These are phyloP conservation scores for Penicillium thymicola DNA, from an alignment of 2,329 filamentous ascomycete genomes.

Conservation along the genomic window DNA sequence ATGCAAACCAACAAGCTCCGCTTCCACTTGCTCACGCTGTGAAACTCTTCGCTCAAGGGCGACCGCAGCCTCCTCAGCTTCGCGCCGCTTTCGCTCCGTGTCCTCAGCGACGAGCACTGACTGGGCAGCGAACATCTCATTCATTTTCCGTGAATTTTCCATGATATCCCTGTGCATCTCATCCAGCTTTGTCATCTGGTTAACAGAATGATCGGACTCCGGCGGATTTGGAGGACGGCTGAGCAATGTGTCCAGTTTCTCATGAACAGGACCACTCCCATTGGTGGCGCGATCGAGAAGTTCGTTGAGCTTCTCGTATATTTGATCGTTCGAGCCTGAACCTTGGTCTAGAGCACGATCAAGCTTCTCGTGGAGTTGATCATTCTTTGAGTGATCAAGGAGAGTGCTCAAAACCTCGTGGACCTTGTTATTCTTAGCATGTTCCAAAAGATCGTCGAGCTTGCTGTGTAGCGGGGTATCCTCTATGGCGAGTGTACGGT, in stretches of 20 bases:
- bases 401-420: conserved; percentile 57
- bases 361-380: conserved; percentile 58
- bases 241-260: conserved; percentile 42
- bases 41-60: conserved; percentile 73
- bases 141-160: conserved; percentile 77
- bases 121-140: conserved; percentile 58
- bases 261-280: conserved; percentile 30
- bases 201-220: conserved; percentile 65
- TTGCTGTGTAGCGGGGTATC: conserved; percentile 62
- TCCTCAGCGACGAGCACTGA: conserved; percentile 62
- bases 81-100: conserved; percentile 73
- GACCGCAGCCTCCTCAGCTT: conserved; percentile 73
- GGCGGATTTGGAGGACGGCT: conserved; percentile 54
- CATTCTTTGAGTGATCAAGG: conserved; percentile 48
- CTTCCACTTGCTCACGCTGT: conserved; percentile 62
- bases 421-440: conserved; percentile 49
- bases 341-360: conserved; percentile 42
- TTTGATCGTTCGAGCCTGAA: conserved; percentile 34
- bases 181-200: conserved; percentile 77
- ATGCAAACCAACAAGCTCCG: conserved; percentile 48
- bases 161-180: conserved; percentile 86
- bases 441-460: conserved; percentile 47
- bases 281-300: conserved; percentile 35
- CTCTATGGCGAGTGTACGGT: conserved; percentile 45
- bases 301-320: conserved; percentile 58